Evolutionary conservation across 257 asterid species (phyloP).

Genomic region (Nemophila menziesii): DNA sequence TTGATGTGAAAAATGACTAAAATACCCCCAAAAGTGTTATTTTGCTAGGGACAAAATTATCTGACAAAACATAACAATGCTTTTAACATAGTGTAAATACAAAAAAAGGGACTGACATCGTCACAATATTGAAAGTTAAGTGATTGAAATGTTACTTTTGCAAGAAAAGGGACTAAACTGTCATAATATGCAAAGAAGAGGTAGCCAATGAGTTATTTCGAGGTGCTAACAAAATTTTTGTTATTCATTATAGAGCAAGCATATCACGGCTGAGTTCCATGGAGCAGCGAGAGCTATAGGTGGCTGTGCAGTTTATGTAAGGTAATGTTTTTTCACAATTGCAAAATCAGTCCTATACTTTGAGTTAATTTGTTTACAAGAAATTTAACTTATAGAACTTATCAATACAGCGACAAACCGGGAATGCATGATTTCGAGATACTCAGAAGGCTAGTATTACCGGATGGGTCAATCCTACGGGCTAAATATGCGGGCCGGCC

Average conservation of each 20-base stretch:
- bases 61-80: no score
- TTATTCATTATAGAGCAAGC: constrained; percentile 27
- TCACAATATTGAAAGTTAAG: no score
- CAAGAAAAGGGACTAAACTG: no score
- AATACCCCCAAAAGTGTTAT: no score
- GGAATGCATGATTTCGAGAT: constrained; percentile 50
- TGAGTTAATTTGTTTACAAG: background rate
- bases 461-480: constrained; percentile 57
- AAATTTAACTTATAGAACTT: background rate
- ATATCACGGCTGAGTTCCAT: constrained; percentile 38
- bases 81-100: no score
- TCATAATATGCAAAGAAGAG: no score
- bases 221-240: background rate
- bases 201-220: no score
- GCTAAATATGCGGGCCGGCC: constrained; percentile 55
- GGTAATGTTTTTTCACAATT: constrained; percentile 34
- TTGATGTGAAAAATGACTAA: no score
- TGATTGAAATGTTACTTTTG: background rate
- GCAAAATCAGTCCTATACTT: background rate
- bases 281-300: constrained; percentile 57
- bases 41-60: no score
- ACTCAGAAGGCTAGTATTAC: constrained; percentile 45
- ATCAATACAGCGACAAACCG: constrained; percentile 31
- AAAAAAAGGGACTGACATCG: no score
- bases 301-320: constrained; percentile 54